A percentile compares a stretch with the other conserved stretches of the same genome.
phyloP scores from a whole-genome alignment of 2,329 filamentous ascomycete species.

The Sphaceloma murrayae region DNA sequence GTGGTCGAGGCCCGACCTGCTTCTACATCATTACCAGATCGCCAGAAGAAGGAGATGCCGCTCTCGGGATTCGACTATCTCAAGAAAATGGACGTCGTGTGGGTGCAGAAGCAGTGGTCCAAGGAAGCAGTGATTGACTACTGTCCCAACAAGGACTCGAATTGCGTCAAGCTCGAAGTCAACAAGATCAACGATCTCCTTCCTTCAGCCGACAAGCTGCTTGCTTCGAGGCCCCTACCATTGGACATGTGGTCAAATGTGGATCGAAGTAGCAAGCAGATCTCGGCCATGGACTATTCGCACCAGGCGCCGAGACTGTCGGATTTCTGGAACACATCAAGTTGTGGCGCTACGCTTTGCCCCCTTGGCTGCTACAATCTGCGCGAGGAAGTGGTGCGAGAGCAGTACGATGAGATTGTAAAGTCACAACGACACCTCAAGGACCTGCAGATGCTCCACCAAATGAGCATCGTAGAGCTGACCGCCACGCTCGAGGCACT shows the following conservation, averaged over 20 bases:
- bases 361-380: constrained; percentile 16
- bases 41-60: constrained; percentile 18
- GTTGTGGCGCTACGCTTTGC: constrained; percentile 17
- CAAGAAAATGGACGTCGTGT: constrained; percentile 18
- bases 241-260: constrained; percentile 8
- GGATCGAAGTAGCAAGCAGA: constrained; percentile 2
- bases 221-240: constrained; percentile 13
- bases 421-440: constrained; percentile 18
- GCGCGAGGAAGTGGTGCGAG: constrained; percentile 17
- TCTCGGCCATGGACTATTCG: constrained; percentile 14
- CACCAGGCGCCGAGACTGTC: constrained; percentile 12
- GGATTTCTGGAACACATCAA: constrained; percentile 17
- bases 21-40: constrained; percentile 7
- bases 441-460: constrained; percentile 18
- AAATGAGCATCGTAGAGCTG: constrained; percentile 17
- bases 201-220: constrained; percentile 16
- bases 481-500: constrained; percentile 12
- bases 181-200: constrained; percentile 16
- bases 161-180: constrained; percentile 13
- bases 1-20: constrained; percentile 11
- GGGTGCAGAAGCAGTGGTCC: constrained; percentile 18
- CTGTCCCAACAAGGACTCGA: neutral
- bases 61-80: constrained; percentile 20
- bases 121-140: constrained; percentile 10
- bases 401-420: constrained; percentile 18